Evolutionary conservation across 768 basidiomycete genomes (phyloP).

Genomic region (Podaxis sp.): DNA sequence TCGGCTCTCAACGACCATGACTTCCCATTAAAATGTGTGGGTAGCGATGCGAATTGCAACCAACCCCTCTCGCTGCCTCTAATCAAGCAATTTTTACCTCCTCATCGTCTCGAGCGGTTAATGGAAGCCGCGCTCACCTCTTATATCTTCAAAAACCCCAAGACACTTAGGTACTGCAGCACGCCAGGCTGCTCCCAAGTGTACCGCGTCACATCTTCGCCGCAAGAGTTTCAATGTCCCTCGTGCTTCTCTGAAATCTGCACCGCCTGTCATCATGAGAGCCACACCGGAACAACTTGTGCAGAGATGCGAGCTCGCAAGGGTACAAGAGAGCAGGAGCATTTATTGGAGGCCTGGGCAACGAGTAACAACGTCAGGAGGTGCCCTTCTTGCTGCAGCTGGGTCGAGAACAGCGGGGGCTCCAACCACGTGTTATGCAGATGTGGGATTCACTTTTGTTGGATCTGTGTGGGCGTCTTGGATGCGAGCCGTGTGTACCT

Average conservation of each 20-base stretch:
- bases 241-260: conserved; percentile 53
- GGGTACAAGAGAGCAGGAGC: conserved; percentile 14
- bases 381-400: background rate
- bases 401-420: background rate
- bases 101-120: conserved; percentile 49
- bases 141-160: conserved; percentile 53
- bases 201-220: conserved; percentile 40
- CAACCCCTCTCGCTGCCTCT: conserved; percentile 51
- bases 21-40: conserved; percentile 69
- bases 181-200: conserved; percentile 73
- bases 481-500: background rate
- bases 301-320: conserved; percentile 32
- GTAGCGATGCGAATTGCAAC: conserved; percentile 54
- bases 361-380: background rate
- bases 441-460: background rate
- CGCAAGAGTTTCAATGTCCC: conserved; percentile 42
- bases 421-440: background rate
- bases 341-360: conserved; percentile 1
- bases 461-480: conserved; percentile 20
- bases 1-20: conserved; percentile 32
- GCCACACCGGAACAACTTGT: conserved; percentile 56
- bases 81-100: conserved; percentile 50
- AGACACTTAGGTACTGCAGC: conserved; percentile 65
- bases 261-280: conserved; percentile 46
- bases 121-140: conserved; percentile 52